These are phyloP conservation scores for Chionographis japonica DNA, from an alignment of 106 monocot genomes.

Conservation along the genomic window DNA sequence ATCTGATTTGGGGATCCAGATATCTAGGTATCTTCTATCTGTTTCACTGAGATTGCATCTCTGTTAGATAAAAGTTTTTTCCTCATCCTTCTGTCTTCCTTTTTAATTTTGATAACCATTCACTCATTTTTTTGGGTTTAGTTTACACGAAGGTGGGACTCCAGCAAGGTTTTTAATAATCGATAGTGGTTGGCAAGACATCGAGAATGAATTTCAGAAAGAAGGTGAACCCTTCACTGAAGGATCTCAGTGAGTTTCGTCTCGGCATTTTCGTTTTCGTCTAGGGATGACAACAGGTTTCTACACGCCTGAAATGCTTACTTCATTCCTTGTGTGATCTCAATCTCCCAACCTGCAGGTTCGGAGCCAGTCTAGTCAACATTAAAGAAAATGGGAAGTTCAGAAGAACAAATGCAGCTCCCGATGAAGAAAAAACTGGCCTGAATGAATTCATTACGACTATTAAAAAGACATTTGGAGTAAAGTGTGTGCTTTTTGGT, in stretches of 20 bases:
- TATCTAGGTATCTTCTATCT: no score
- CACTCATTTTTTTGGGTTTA: neutral
- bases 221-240: conserved; percentile 39
- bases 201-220: conserved; percentile 38
- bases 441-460: conserved; percentile 30
- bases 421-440: conserved; percentile 6
- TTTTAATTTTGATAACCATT: no score
- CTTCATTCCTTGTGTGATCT: neutral
- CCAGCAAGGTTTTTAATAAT: conserved; percentile 47
- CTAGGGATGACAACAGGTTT: neutral
- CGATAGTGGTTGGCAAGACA: conserved; percentile 55
- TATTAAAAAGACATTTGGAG: conserved; percentile 32
- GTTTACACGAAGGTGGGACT: conserved; percentile 36
- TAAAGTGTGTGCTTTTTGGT: conserved; percentile 16
- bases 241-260: conserved; percentile 40
- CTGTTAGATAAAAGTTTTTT: no score
- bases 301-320: neutral
- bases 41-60: no score
- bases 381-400: conserved; percentile 43
- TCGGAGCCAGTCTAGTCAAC: conserved; percentile 32
- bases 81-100: no score
- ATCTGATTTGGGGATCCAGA: no score
- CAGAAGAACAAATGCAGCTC: neutral
- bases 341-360: conserved; percentile 11
- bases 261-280: neutral